Base-by-base conservation (phyloP, 371 early-diverging fungal genomes). In the Umbelopsis sp. region DNA sequence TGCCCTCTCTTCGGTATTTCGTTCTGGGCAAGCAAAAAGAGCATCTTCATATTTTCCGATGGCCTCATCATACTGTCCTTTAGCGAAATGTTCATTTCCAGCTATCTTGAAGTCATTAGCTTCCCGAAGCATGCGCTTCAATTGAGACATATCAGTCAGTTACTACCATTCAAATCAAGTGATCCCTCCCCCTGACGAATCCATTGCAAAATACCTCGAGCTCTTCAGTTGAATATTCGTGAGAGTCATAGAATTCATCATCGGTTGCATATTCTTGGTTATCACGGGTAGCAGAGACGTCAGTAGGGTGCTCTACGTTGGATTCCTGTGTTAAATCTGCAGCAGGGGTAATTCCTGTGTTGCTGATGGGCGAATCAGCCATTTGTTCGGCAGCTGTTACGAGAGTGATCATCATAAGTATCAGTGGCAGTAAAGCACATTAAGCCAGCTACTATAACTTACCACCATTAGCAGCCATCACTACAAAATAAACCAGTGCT, bases 21-120 rank as follows among this genome's bases (percentile, higher is more conserved):
- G 66, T 10, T 62, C 48, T 10, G 92, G 92, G 70, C 89, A 89
- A 0, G 80, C 73, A 12, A 81, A 76, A 22, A 90, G 70, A 0
- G 91, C 92, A 57, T 88, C 81, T 63, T 88, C 81, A 66, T 92
- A 92, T 50, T 82, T 74, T 20, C 67, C 68, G 38, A 88, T 76
- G 6, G 91, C 91, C 46, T 84, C 75, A 10, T 68, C 73, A 65
- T 78, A 89, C 35, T 86, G 77, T 32, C 74, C 80, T 38, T 74
- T 65, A 7, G 76, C 87, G 76, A 91, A 91, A 41, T 67, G 66
- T 9, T 71, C 53, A 41, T 91, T 91, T 25, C 91, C 91, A 35
- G 63, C 65, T 18, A 71, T 35, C 68, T 91, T 91, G 65, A 79
- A 83, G 41, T 80, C 76, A 18, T 76, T 76, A 14, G 88, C 83